Evolutionary conservation across 1,284 basidiomycete species (phyloP), one percentile per base, ranked within the genome.

Genomic region (Irpex sp.): DNA sequence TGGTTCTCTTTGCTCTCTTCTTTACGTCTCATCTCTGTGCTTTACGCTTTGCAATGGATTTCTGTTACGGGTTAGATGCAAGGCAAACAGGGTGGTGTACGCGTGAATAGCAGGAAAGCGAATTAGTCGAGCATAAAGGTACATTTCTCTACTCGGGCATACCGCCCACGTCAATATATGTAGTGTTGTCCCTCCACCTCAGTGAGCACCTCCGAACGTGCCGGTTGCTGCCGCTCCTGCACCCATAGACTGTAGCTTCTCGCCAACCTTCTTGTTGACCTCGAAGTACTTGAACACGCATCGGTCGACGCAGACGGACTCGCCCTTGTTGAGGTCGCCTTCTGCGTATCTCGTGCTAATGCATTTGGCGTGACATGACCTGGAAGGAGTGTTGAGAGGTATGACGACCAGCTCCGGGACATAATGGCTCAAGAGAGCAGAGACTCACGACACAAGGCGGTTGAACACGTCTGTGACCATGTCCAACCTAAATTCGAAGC

Each of bases 301-400:
- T 77, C 96, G 80, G 80, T 99, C 97, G 67, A 99, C 90, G 83
- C 97, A 99, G 63, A 98, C 96, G 70, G 92, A 94, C 78, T 99
- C 97, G 68, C 96, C 97, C 82, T 98, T 99, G 83, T 93, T 96
- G 66, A 99, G 83, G 67, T 98, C 96, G 19, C 85, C 84, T 73
- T 99, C 97, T 19, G 87, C 81, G 77, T 97, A 99, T 63, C 91
- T 84, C 56, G 84, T 78, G 71, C 84, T 87, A 71, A 96, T 91
- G 77, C 94, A 96, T 74, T 96, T 96, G 65, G 78, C 77, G 72
- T 96, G 92, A 76, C 94, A 96, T 72, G 91, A 88, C 69, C 89
- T 91, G 63, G 33, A 64, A 58, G 21, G 65, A 58, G 57, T 19
- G 61, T 21, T 58, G 53, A 59, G 49, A 58, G 57, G 14, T 59